Evolutionary conservation across 306 rosid genomes (phyloP).

Genomic region (Lithocarpus polystachyus): DNA sequence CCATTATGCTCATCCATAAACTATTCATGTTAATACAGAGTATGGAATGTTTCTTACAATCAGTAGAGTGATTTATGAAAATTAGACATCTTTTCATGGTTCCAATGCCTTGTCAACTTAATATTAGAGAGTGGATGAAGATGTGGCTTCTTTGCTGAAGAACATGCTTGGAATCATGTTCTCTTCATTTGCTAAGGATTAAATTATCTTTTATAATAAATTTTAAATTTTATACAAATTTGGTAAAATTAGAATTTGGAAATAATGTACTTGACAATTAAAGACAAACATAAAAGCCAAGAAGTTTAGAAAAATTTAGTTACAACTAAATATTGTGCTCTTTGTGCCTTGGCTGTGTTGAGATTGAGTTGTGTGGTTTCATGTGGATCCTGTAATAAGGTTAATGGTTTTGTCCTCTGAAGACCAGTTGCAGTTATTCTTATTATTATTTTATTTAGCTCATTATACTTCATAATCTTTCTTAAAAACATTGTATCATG

Average conservation of each 20-base stretch:
- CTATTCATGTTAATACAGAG: neutral
- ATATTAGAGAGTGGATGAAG: neutral
- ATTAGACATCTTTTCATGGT: neutral
- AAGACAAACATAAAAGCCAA: neutral
- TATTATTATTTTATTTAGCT: neutral
- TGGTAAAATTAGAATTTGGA: neutral
- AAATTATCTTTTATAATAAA: neutral
- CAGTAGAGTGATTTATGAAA: neutral
- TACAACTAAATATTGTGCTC: neutral
- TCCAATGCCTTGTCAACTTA: neutral
- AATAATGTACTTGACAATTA: neutral
- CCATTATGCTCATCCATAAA: neutral
- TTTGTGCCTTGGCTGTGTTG: neutral
- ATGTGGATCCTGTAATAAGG: neutral
- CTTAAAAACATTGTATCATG: neutral
- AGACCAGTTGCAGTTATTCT: neutral
- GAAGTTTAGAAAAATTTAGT: neutral
- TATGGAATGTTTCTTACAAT: neutral
- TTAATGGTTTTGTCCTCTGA: neutral
- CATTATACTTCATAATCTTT: neutral
- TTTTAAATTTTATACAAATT: neutral
- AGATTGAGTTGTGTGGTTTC: neutral
- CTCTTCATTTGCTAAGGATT: neutral
- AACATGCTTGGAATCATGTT: neutral
- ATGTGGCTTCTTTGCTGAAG: neutral